Base-by-base conservation (phyloP, 1,284 basidiomycete genomes). In the Microbotryomycetes sp. region DNA sequence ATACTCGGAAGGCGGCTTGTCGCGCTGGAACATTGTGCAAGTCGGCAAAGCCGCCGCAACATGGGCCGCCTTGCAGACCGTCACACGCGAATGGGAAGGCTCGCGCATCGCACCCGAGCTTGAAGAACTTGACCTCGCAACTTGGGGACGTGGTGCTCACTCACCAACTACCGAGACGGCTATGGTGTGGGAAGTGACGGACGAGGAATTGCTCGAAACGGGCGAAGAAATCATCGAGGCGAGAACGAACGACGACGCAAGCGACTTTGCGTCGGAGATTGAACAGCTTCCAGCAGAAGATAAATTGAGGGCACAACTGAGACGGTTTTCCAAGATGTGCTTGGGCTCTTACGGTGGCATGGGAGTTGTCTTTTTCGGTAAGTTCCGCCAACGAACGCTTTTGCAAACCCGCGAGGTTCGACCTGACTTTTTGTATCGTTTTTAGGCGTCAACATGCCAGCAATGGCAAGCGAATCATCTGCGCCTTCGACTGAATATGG, bases 331-430 rank as follows among this genome's bases (percentile, higher is more conserved):
- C 5, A 88, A 88, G 74, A 81, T 89, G 76, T 86, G 87, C 1
- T 77, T 89, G 4, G 87, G 85, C 0, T 86, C 86, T 1, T 89
- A 89, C 68, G 87, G 87, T 9, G 87, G 87, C 6, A 84, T 86
- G 2, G 85, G 83, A 55, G 78, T 89, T 16, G 75, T 88, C 23
- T 89, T 89, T 75, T 89, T 89, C 66, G 87, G 87, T 16, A 52
- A 68, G 31, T 63, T 62, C 19, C 63, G 19, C n/a, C n/a, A n/a
- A n/a, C n/a, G n/a, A n/a, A n/a, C n/a, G n/a, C n/a, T n/a, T n/a
- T n/a, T n/a, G n/a, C n/a, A n/a, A n/a, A n/a, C n/a, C n/a, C n/a
- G n/a, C n/a, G n/a, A n/a, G n/a, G n/a, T n/a, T n/a, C n/a, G n/a
- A n/a, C n/a, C n/a, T n/a, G n/a, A n/a, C n/a, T n/a, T n/a, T n/a